phyloP scores from a whole-genome alignment of 202 grass and related monocot genomes.

The Zizania palustris region DNA sequence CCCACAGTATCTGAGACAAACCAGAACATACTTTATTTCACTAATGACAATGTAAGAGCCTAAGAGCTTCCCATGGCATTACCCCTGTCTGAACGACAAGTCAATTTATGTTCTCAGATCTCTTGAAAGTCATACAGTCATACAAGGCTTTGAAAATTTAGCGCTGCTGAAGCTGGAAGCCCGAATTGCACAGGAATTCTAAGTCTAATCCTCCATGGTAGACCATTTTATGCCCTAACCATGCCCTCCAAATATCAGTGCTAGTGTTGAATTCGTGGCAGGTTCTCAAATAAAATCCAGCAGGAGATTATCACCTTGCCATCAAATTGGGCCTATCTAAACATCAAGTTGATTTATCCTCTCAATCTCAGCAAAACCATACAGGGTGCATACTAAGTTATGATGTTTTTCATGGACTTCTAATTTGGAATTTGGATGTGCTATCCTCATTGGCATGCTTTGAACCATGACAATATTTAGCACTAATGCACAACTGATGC shows the following conservation, averaged over 20 bases:
- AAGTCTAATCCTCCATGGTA: neutral
- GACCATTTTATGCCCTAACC: neutral
- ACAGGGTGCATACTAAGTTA: neutral
- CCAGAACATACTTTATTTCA: slow-evolving; percentile 17
- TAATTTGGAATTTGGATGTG: neutral
- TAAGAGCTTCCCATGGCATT: neutral
- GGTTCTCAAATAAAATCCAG: slow-evolving; percentile 8
- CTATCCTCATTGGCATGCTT: neutral
- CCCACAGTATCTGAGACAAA: neutral
- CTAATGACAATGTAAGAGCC: neutral
- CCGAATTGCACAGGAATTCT: neutral
- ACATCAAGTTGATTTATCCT: neutral
- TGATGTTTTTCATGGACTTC: neutral
- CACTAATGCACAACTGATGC: neutral
- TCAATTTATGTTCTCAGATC: neutral
- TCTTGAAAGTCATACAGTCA: slow-evolving; percentile 3
- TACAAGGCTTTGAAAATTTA: neutral
- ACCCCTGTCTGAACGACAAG: neutral
- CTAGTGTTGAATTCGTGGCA: neutral
- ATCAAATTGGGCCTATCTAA: neutral
- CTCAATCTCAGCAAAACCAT: neutral
- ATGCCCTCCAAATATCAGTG: neutral
- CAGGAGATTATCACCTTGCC: neutral
- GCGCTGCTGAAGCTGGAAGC: neutral
- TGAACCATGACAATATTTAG: neutral